Evolutionary conservation across 2,329 filamentous ascomycete species (phyloP).

Genomic region (Apiospora pterosperma): DNA sequence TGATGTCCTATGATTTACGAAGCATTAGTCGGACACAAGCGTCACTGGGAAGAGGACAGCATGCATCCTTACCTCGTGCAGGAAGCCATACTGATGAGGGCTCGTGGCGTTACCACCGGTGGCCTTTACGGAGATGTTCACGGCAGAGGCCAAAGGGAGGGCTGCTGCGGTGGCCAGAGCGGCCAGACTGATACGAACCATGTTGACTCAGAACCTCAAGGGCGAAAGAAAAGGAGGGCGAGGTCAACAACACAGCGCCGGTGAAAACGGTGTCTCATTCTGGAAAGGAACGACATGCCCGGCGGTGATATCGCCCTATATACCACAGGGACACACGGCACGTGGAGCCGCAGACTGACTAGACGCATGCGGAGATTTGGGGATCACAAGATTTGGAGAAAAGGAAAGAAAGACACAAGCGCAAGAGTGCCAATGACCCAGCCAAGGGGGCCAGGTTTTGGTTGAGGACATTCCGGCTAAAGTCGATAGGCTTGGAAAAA

Average conservation of each 20-base stretch:
- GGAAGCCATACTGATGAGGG: slow-evolving; percentile 42
- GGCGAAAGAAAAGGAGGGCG: no score
- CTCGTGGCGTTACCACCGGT: slow-evolving; percentile 39
- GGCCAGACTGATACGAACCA: slow-evolving; percentile 18
- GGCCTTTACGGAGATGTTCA: slow-evolving; percentile 34
- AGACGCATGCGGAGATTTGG: slow-evolving; percentile 1
- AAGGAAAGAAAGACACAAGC: not conserved
- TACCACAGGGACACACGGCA: not conserved
- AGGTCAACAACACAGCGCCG: not conserved
- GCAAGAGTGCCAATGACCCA: not conserved
- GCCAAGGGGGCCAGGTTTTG: not conserved
- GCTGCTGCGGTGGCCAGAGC: slow-evolving; percentile 15
- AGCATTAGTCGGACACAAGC: slow-evolving; percentile 10
- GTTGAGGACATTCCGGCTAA: not conserved
- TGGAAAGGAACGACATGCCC: not conserved
- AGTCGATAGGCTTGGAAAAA: not conserved
- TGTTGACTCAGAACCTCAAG: not conserved
- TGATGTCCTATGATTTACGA: slow-evolving; percentile 49
- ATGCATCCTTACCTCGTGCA: slow-evolving; percentile 35
- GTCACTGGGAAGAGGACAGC: slow-evolving; percentile 15
- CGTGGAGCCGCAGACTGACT: not conserved
- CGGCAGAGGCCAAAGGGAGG: slow-evolving; percentile 21
- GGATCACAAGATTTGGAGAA: not conserved
- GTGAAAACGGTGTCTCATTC: not conserved
- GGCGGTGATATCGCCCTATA: not conserved